Evolutionary conservation across 2,329 filamentous ascomycete genomes (phyloP).

Genomic region (Penicillium brasilianum): DNA sequence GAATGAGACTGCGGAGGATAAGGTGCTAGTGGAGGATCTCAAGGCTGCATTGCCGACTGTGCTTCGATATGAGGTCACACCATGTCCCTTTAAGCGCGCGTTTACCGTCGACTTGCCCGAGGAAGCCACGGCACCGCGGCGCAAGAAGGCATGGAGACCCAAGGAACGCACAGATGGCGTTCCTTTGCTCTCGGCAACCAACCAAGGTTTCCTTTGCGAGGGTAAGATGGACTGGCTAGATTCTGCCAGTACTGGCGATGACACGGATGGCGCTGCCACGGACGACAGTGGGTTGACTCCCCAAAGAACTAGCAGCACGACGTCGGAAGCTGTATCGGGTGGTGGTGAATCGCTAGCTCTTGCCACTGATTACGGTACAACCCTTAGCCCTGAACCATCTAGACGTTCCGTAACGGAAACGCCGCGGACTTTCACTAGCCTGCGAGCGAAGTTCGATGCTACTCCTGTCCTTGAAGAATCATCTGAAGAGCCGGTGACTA

Average conservation of each 20-base stretch:
- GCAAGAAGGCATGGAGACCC: slow-evolving; percentile 72
- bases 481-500: not conserved
- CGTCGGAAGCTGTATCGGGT: slow-evolving; percentile 32
- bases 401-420: slow-evolving; percentile 37
- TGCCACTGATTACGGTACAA: slow-evolving; percentile 10
- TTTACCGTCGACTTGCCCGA: slow-evolving; percentile 78
- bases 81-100: slow-evolving; percentile 79
- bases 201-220: slow-evolving; percentile 21
- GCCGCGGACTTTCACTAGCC: slow-evolving; percentile 41
- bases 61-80: slow-evolving; percentile 83
- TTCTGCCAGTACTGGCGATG: slow-evolving; percentile 37
- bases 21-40: slow-evolving; percentile 67
- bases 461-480: slow-evolving; percentile 20
- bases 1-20: slow-evolving; percentile 66
- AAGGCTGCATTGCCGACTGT: slow-evolving; percentile 73
- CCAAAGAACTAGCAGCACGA: slow-evolving; percentile 30
- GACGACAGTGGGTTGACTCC: slow-evolving; percentile 38
- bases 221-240: slow-evolving; percentile 28
- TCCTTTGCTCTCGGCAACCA: slow-evolving; percentile 25
- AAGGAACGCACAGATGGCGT: slow-evolving; percentile 54
- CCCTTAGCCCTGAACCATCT: slow-evolving; percentile 16
- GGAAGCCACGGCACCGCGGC: slow-evolving; percentile 66
- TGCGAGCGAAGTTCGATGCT: slow-evolving; percentile 47
- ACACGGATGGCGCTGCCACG: slow-evolving; percentile 40
- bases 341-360: slow-evolving; percentile 23